Base-by-base conservation (phyloP, 495 filamentous ascomycete species). In the Sordaria brevicollis region DNA sequence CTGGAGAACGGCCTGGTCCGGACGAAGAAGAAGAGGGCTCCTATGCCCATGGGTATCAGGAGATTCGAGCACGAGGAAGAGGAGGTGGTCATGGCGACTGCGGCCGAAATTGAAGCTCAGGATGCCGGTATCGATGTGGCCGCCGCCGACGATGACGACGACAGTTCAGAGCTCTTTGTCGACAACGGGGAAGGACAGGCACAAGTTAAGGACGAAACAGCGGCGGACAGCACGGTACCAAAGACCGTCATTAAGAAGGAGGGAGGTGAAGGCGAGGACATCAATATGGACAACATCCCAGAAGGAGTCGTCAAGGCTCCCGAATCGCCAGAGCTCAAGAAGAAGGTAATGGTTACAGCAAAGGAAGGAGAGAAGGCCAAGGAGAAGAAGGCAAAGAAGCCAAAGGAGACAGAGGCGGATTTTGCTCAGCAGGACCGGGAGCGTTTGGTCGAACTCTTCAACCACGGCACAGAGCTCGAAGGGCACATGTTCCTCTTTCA, bases 401-500 rank as follows among this genome's bases (percentile, higher is more conserved):
- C 70, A 19, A 79, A 75, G 67, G 81, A 83, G n/a, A 68, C 78
- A 10, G 81, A 84, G 66, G 69, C 77, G 65, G 72, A 79, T 21
- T 68, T 79, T 29, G 70, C 76, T 3, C 54, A 73, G 5, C 36
- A 74, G 7, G 79, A 81, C 29, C 69, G 81, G 34, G 73, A 78
- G 67, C 73, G 71, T 57, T 73, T 81, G 65, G 65, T 82, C 38
- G 71, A 71, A 8, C 74, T 73, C 37, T 79, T 82, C 69, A 78
- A 72, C 67, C 39, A 71, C 33, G 72, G 68, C 35, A 73, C 73
- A 8, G 72, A 74, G 19, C 73, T 76, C 35, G 85, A 84, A 35
- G 85, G 85, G 31, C 83, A 84, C 65, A 77, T 89, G 69, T 90
- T 88, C 68, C 81, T 90, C 65, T 89, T 91, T 78, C 89, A 90